These are phyloP conservation scores for Nematodospora valgi DNA, from an alignment of 805 yeast genomes.

Conservation along the genomic window DNA sequence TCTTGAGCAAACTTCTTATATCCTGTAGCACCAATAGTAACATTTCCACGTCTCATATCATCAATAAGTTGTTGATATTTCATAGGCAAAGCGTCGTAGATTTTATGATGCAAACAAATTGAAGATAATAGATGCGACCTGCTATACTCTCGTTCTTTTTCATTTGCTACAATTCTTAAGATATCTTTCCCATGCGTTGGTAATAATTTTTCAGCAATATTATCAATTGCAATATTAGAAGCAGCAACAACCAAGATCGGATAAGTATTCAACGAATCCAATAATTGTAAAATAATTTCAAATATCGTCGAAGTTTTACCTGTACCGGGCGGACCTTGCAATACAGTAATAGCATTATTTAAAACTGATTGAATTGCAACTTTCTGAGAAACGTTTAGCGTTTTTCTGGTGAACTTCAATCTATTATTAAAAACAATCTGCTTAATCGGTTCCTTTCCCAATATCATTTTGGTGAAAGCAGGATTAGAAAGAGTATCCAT, in stretches of 20 bases:
- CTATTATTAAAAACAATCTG: constrained; percentile 57
- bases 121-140: constrained; percentile 53
- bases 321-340: constrained; percentile 68
- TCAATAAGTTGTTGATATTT: constrained; percentile 40
- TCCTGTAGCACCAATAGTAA: constrained; percentile 26
- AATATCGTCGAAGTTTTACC: constrained; percentile 44
- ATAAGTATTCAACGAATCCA: constrained; percentile 51
- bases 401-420: constrained; percentile 45
- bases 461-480: constrained; percentile 48
- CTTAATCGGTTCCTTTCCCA: constrained; percentile 53
- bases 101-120: constrained; percentile 63
- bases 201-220: constrained; percentile 67
- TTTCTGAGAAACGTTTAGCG: constrained; percentile 57
- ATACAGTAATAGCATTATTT: constrained; percentile 46
- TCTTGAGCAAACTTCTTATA: constrained; percentile 49
- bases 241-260: constrained; percentile 75
- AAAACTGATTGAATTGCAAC: constrained; percentile 52
- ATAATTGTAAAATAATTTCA: constrained; percentile 48
- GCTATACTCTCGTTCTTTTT: constrained; percentile 61
- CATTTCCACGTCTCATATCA: constrained; percentile 33
- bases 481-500: constrained; percentile 58
- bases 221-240: constrained; percentile 72
- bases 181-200: constrained; percentile 48
- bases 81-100: constrained; percentile 47
- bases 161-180: constrained; percentile 54